Conservation (phyloP, 441 rosid species). For the Adansonia gregorii region DNA sequence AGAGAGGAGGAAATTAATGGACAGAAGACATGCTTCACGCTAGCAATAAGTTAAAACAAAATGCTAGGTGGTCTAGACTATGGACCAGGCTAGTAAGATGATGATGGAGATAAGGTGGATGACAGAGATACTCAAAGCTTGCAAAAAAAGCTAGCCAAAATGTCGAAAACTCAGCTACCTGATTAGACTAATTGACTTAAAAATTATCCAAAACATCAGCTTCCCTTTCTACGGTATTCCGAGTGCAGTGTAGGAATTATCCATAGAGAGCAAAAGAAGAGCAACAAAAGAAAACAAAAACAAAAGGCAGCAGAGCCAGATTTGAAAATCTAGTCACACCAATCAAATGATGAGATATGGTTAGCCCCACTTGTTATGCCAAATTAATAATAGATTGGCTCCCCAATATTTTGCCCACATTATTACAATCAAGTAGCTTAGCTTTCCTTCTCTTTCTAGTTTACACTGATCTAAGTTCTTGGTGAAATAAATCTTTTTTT, state of each 20-base stretch:
- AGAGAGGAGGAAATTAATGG: background rate
- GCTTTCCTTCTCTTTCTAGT: background rate
- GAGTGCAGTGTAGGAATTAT: background rate
- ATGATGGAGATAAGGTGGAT: background rate
- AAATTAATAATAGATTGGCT: too few relatives aligned
- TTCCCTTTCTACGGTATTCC: background rate
- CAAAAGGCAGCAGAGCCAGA: background rate
- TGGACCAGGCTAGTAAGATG: constrained; percentile 25
- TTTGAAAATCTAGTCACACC: background rate
- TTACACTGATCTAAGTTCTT: background rate
- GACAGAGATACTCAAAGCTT: constrained; percentile 26
- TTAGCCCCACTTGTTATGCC: background rate
- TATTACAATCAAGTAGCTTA: background rate
- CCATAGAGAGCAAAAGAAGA: background rate
- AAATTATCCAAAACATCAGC: background rate
- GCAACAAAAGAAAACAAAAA: background rate
- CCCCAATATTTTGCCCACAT: background rate
- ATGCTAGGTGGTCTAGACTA: constrained; percentile 5
- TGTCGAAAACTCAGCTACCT: background rate
- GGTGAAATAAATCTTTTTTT: background rate
- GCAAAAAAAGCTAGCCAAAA: constrained; percentile 1
- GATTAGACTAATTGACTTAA: background rate
- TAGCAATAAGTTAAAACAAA: background rate
- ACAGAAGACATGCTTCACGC: constrained; percentile 18
- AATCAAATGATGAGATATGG: background rate